A percentile compares a stretch with the other conserved stretches of the same genome.
Evolutionary conservation across 805 yeast genomes (phyloP).

Genomic region (Kazachstania bromeliacearum): DNA sequence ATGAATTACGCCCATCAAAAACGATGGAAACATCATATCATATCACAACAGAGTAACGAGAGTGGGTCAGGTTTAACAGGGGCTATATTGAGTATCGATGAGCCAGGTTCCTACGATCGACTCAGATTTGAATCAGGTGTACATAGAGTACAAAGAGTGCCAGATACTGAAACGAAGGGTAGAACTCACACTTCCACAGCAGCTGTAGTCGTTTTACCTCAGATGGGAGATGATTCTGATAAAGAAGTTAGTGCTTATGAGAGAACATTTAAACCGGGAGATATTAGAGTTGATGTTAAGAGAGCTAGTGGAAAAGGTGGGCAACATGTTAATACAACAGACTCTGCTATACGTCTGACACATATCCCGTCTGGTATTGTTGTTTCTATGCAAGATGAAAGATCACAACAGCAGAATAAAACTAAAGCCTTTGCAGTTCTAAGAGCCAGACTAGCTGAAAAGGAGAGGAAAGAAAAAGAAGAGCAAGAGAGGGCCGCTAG

Average conservation of each 20-base stretch:
- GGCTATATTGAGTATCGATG: slow-evolving; percentile 66
- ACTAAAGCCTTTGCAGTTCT: slow-evolving; percentile 83
- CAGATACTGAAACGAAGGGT: slow-evolving; percentile 89
- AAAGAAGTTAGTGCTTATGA: slow-evolving; percentile 44
- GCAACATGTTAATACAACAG: slow-evolving; percentile 95
- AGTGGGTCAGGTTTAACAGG: slow-evolving; percentile 63
- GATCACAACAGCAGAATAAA: slow-evolving; percentile 90
- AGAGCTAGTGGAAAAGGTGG: slow-evolving; percentile 97
- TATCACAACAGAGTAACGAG: slow-evolving; percentile 47
- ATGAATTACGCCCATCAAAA: slow-evolving; percentile 52
- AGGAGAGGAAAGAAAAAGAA: slow-evolving; percentile 55
- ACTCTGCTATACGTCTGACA: slow-evolving; percentile 88
- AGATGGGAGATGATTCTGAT: slow-evolving; percentile 50
- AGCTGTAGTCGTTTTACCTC: slow-evolving; percentile 88
- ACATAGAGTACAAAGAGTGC: slow-evolving; percentile 90
- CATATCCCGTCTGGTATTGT: slow-evolving; percentile 87
- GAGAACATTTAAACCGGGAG: slow-evolving; percentile 72
- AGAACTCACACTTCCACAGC: slow-evolving; percentile 93
- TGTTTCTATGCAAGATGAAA: slow-evolving; percentile 86
- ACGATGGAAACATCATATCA: slow-evolving; percentile 56
- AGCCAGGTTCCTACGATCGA: slow-evolving; percentile 65
- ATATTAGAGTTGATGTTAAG: slow-evolving; percentile 92
- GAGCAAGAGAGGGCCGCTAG: slow-evolving; percentile 58
- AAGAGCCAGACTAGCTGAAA: slow-evolving; percentile 76
- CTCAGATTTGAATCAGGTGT: slow-evolving; percentile 88